Base-by-base conservation (phyloP, 768 basidiomycete genomes). In the Goffeauzyma gilvescens region DNA sequence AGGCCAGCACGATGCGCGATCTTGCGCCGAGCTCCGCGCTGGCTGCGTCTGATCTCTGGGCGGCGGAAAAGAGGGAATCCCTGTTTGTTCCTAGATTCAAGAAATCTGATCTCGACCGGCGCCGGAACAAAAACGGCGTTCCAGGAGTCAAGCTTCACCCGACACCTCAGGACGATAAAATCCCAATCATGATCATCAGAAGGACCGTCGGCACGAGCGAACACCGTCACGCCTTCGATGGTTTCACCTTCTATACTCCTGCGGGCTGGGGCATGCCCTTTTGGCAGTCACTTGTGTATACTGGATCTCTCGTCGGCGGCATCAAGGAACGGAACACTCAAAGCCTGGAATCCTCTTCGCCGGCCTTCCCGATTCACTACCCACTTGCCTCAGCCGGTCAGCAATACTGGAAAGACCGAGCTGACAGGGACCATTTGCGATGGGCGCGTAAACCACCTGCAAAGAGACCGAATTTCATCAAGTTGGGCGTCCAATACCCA, bases 231-330 rank as follows among this genome's bases (percentile, higher is more conserved):
- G 37, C 70, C 1, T 66, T 85, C 23, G 76, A 86, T 53, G 87
- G 89, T 28, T 93, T 83, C 79, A 85, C 78, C 6, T 66, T 98
- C 7, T 68, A 93, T 34, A 60, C 90, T 24, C 90, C 90, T 3
- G 68, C 75, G 1, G 86, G 84, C 10, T 96, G 87, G 86, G 72
- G 74, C 0, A 90, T 86, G 78, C 71, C 87, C 1, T 85, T 96
- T 65, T 75, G 82, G 49, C 71, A 70, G 30, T 89, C 87, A 2
- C 71, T 98, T 38, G 70, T 71, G 3, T 76, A 75, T 60, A 86
- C 87, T 0, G 79, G 81, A 17, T 82, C 81, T 1, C 78, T 85
- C 6, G 71, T 90, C 14, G 81, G 72, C 5, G 90, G 89, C 2
- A 79, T 87, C 54, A 74, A 78, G 22, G 85, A 95, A 56, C 74